phyloP scores from a whole-genome alignment of 345 rosid genomes.

The Pugionium cornutum region DNA sequence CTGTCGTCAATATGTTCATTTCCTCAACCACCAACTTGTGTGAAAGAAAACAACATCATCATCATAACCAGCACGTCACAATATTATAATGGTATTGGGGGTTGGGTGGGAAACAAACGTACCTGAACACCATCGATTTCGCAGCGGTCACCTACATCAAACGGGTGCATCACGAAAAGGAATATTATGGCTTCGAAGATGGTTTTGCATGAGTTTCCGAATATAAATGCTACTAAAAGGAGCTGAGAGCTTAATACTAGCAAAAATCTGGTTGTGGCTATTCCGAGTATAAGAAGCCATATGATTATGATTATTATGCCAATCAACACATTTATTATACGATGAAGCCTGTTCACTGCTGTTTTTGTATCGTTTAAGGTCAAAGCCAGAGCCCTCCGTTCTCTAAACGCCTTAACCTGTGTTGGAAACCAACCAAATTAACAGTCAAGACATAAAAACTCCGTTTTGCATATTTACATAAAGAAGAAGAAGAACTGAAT shows the following conservation, averaged over 20 bases:
- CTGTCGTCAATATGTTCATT: slow-evolving; percentile 79
- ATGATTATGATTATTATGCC: slow-evolving; percentile 51
- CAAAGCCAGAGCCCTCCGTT: slow-evolving; percentile 67
- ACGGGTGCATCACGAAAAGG: slow-evolving; percentile 85
- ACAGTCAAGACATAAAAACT: background rate
- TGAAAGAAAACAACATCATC: background rate
- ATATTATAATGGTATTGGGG: no score
- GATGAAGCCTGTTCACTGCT: slow-evolving; percentile 72
- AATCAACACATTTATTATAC: slow-evolving; percentile 63
- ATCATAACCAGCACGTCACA: no score
- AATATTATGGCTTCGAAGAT: slow-evolving; percentile 80
- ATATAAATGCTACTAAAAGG: slow-evolving; percentile 65
- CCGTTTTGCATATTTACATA: background rate
- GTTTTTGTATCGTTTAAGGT: slow-evolving; percentile 34
- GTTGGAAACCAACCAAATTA: no score
- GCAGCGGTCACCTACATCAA: slow-evolving; percentile 83
- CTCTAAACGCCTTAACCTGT: slow-evolving; percentile 68
- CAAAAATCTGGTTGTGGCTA: slow-evolving; percentile 64
- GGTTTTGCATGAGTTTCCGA: slow-evolving; percentile 81
- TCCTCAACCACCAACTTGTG: slow-evolving; percentile 82
- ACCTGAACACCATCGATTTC: slow-evolving; percentile 79
- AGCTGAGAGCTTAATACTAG: slow-evolving; percentile 64
- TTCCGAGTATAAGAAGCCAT: slow-evolving; percentile 60
- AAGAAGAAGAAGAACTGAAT: background rate
- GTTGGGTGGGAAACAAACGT: background rate